These are phyloP conservation scores for Solanum chiquidenum DNA, from an alignment of 257 asterid species.

Conservation along the genomic window DNA sequence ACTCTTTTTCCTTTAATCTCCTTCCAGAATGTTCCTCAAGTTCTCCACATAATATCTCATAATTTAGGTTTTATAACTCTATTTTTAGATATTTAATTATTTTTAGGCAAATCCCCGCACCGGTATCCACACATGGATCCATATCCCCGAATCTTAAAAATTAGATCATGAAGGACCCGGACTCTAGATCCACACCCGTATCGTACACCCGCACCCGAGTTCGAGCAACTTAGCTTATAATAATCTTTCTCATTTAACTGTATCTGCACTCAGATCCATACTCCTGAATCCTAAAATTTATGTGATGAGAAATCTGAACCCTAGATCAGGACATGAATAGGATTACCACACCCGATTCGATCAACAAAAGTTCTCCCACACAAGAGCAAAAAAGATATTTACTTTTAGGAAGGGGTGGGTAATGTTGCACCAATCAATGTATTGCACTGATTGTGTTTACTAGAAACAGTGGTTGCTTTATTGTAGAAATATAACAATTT, in stretches of 20 bases:
- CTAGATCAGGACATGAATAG: not conserved
- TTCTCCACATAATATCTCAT: too few species aligned
- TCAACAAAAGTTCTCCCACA: not conserved
- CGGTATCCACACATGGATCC: too few species aligned
- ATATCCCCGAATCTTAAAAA: too few species aligned
- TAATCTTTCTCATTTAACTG: not conserved
- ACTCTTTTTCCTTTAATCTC: too few species aligned
- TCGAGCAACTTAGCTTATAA: not conserved
- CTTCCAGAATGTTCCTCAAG: too few species aligned
- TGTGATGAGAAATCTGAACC: not conserved
- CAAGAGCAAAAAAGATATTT: not conserved
- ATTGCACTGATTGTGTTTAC: not conserved
- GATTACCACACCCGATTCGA: not conserved
- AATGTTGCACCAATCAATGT: not conserved
- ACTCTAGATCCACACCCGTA: too few species aligned
- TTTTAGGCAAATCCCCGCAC: too few species aligned
- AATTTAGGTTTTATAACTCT: too few species aligned
- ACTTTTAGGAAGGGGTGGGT: not conserved
- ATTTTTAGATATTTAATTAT: too few species aligned
- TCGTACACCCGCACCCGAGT: too few species aligned
- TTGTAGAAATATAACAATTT: not conserved
- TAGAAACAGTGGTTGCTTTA: not conserved
- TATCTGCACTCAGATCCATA: not conserved
- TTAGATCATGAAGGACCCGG: too few species aligned
- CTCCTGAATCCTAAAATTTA: not conserved